phyloP scores from a whole-genome alignment of 148 eudicot species.

The Chenopodium quinoa region DNA sequence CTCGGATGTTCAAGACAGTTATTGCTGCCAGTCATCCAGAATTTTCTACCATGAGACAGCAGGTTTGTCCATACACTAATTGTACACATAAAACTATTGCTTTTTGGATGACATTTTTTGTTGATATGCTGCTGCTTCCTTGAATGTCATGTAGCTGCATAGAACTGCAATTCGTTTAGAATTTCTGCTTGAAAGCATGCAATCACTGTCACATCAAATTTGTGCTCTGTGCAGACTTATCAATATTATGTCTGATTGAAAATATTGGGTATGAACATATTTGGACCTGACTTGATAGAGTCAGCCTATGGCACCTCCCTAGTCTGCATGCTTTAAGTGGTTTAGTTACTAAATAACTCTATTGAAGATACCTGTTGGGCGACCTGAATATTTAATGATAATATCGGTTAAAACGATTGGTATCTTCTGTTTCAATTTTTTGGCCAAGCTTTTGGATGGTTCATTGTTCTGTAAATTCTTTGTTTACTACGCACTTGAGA shows the following conservation, averaged over 20 bases:
- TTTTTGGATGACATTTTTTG: background rate
- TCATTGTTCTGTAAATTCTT: background rate
- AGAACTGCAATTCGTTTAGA: background rate
- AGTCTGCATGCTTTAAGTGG: too few species aligned
- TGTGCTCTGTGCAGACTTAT: background rate
- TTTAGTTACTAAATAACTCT: too few species aligned
- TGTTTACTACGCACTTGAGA: background rate
- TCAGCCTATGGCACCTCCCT: background rate
- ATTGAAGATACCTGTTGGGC: background rate
- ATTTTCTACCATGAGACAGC: conserved; percentile 95
- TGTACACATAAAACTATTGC: background rate
- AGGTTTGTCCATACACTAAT: conserved; percentile 41
- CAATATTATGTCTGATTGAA: background rate
- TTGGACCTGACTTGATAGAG: background rate
- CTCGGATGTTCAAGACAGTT: conserved; percentile 93
- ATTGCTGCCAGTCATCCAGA: conserved; percentile 99
- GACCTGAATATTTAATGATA: background rate
- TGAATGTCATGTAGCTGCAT: background rate
- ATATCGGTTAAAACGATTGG: background rate
- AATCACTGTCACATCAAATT: background rate
- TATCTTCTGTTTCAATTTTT: background rate
- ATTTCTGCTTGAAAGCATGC: background rate
- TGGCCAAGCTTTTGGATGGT: background rate
- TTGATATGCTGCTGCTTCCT: background rate
- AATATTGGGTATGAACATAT: background rate